Percentiles rank a stretch among this genome's conserved stretches.
These are phyloP conservation scores for Thielaviopsis cerberus DNA, from an alignment of 2,329 filamentous ascomycete genomes.

Conservation along the genomic window DNA sequence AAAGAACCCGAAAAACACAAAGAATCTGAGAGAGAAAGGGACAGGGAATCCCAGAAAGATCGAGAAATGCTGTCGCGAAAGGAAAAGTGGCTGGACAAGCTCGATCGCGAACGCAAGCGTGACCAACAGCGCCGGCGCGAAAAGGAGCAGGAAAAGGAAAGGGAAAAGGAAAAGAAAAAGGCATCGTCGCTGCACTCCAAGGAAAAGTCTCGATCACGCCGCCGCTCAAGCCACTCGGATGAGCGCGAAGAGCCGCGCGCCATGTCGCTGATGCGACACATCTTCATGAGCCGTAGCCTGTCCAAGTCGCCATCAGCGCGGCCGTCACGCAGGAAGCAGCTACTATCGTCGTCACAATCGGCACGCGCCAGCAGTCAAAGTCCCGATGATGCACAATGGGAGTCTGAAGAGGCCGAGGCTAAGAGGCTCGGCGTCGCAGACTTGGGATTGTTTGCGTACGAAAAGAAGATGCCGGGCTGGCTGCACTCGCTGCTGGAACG, in stretches of 20 bases:
- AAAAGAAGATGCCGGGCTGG: constrained; percentile 56
- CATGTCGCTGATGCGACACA: background rate
- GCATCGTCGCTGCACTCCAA: background rate
- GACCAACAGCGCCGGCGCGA: background rate
- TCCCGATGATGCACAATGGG: background rate
- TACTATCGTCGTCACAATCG: too few relatives aligned
- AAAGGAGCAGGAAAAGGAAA: background rate
- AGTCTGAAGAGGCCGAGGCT: background rate
- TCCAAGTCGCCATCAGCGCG: background rate
- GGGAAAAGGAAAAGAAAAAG: background rate
- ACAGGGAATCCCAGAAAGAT: background rate
- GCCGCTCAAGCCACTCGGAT: background rate
- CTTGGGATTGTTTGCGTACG: constrained; percentile 53
- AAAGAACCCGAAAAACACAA: background rate
- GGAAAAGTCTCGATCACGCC: background rate
- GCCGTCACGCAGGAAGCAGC: too few relatives aligned
- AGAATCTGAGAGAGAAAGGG: background rate
- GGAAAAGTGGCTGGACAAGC: background rate
- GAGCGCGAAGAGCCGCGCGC: background rate
- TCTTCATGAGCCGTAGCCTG: background rate
- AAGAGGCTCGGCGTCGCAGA: constrained; percentile 27
- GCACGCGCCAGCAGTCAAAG: background rate
- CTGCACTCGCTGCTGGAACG: constrained; percentile 43
- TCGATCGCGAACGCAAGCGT: constrained; percentile 1
- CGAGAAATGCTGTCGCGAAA: background rate